Evolutionary conservation across 768 basidiomycete species (phyloP).

Genomic region (Mycena polygramma): DNA sequence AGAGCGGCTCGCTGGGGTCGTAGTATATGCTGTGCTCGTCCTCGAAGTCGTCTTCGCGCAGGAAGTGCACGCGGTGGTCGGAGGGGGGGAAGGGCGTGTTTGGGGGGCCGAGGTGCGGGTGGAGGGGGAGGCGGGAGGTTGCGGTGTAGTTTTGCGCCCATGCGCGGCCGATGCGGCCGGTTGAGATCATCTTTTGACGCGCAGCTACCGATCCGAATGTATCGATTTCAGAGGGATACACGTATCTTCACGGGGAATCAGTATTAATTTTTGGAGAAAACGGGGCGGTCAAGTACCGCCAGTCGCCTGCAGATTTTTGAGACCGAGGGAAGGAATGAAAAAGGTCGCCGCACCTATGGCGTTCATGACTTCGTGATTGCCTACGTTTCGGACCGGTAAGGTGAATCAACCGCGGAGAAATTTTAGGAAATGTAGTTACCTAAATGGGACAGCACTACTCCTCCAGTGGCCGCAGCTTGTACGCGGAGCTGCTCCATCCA

Average conservation of each 20-base stretch:
- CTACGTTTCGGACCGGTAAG: constrained; percentile 6
- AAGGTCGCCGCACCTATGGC: constrained; percentile 68
- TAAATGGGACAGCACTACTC: constrained; percentile 79
- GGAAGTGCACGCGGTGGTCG: constrained; percentile 47
- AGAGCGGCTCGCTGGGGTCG: constrained; percentile 63
- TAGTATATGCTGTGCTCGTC: constrained; percentile 41
- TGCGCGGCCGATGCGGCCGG: constrained; percentile 81
- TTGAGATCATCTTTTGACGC: constrained; percentile 80
- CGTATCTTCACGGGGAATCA: constrained; percentile 69
- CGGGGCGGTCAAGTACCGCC: constrained; percentile 66
- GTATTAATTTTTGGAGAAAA: neutral
- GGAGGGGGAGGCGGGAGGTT: constrained; percentile 84
- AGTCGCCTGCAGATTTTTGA: constrained; percentile 70
- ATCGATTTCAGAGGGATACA: constrained; percentile 82
- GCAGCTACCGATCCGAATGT: constrained; percentile 82
- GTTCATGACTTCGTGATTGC: constrained; percentile 99
- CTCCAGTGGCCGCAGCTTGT: constrained; percentile 79
- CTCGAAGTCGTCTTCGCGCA: constrained; percentile 42
- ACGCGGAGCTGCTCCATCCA: constrained; percentile 88
- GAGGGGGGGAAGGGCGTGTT: constrained; percentile 71
- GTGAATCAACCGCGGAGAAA: neutral
- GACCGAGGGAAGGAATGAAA: constrained; percentile 10
- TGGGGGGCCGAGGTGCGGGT: constrained; percentile 74
- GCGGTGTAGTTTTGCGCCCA: constrained; percentile 92
- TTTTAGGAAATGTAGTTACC: constrained; percentile 46